A percentile compares a stretch with the other conserved stretches of the same genome.
Conservation (phyloP, 176 grass and related monocot genomes). For the Stipa capillata region DNA sequence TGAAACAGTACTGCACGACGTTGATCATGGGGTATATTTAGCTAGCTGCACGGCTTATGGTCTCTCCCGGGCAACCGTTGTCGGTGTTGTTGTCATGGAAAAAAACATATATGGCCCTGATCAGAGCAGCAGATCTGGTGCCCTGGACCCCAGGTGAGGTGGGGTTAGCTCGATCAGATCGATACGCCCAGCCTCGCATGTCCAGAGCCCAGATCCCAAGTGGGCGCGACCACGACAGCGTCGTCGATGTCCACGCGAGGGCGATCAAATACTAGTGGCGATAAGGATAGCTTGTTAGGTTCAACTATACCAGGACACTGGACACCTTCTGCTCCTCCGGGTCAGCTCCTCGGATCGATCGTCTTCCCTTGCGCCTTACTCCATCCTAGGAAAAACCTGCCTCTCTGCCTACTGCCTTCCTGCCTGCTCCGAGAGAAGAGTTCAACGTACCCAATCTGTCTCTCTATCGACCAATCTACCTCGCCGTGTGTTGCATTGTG, state of each 20-base stretch:
- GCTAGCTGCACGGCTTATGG: too few relatives aligned
- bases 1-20: conserved; percentile 10
- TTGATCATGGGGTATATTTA: too few relatives aligned
- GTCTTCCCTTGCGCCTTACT: conserved; percentile 37
- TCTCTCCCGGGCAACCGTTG: neutral
- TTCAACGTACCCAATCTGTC: neutral
- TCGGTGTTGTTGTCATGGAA: conserved; percentile 6
- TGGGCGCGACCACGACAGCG: neutral
- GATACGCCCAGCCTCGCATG: conserved; percentile 4
- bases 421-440: neutral
- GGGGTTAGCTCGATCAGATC: conserved; percentile 16
- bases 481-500: conserved; percentile 48
- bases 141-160: neutral
- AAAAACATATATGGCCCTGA: neutral
- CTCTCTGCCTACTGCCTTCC: neutral
- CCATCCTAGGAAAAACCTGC: conserved; percentile 2
- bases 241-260: neutral
- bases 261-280: neutral
- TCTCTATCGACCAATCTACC: conserved; percentile 7
- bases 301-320: conserved; percentile 17
- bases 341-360: neutral
- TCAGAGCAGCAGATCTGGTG: neutral
- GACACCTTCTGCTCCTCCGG: neutral
- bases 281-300: conserved; percentile 33
- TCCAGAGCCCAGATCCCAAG: neutral